Base-by-base conservation (phyloP, 2,329 filamentous ascomycete genomes). In the Fusarium nematophilum region DNA sequence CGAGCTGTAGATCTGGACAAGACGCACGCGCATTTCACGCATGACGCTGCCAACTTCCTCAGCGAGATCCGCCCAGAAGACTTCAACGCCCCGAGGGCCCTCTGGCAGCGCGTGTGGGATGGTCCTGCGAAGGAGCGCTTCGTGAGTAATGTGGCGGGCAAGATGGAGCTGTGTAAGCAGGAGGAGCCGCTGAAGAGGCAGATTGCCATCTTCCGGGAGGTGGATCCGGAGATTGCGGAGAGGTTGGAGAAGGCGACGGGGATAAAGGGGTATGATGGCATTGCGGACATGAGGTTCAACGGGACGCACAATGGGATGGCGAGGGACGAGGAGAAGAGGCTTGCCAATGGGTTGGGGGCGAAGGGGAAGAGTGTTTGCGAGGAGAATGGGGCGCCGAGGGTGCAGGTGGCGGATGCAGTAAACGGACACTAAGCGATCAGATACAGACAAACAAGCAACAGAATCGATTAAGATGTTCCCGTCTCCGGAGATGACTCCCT, bases 131-230 rank as follows among this genome's bases (percentile, higher is more conserved):
- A 56, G 0, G 56, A 64, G 39, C 79, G 86, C 0, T 86, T 87
- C 73, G 78, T 89, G 70, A 78, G 75, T 31, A 89, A 88, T 51
- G 81, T 87, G 4, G 79, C 83, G 0, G 84, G 84, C 3, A 86
- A 89, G 73, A 88, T 88, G 84, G 76, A 73, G 23, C 79, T 80
- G 3, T 88, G 85, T 70, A 77, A 75, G 42, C 76, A 86, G 36
- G 75, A 86, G 61, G 86, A 88, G 70, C 82, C 87, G 3, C 76
- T 89, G 72, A 87, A 86, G 79, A 77, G 86, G 13, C 84, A 88
- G 73, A 88, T 89, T 55, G 82, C 79, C 46, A 89, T 89, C 69
- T 88, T 88, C 79, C 78, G 86, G 2, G 85, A 88, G 68, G 86
- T 89, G 0, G 82, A 81, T 6, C 76, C 82, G 0, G 85, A 88